Base-by-base conservation (phyloP, 2,329 filamentous ascomycete species). In the Amauroascus niger region DNA sequence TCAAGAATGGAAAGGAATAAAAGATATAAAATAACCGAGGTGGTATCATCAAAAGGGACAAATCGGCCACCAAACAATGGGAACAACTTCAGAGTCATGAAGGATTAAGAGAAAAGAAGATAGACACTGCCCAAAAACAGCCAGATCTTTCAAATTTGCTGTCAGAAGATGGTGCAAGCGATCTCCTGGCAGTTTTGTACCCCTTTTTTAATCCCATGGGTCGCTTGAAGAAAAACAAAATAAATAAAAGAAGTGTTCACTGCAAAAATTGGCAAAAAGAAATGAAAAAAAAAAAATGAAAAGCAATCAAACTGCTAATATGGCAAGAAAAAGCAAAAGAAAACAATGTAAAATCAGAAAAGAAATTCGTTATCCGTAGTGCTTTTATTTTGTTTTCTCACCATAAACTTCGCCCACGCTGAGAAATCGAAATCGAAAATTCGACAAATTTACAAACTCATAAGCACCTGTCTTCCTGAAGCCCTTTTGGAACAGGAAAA, bases 41-140 rank as follows among this genome's bases (percentile, higher is more conserved):
- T 49, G 47, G 47, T 49, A 49, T 49, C 47, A 24, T 39, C 14
- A n/a, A 14, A 40, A 40, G 20, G 14, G 40, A 49, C 51, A 57
- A 57, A 62, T 40, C 22, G 46, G 48, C 39, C 39, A 55, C 28
- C 48, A 58, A 59, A 60, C 57, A 7, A 60, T 54, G 20, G 1
- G 6, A 43, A 43, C 39, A 41, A 41, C 28, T 6, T 32, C 28
- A 32, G 33, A 48, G 55, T 43, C 44, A 35, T 11, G 14, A 11
- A 24, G 20, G 45, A 55, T 56, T 58, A 49, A 47, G 56, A 53
- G 55, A 35, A 46, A 40, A 32, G 39, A 58, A 55, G 55, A 55
- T 13, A 35, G 33, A 47, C 8, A 45, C 41, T 57, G 35, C 56
- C 24, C n/a, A n/a, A n/a, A n/a, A n/a, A n/a, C n/a, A n/a, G n/a